phyloP scores from a whole-genome alignment of 805 yeast genomes.

The Metschnikowia borealis region DNA sequence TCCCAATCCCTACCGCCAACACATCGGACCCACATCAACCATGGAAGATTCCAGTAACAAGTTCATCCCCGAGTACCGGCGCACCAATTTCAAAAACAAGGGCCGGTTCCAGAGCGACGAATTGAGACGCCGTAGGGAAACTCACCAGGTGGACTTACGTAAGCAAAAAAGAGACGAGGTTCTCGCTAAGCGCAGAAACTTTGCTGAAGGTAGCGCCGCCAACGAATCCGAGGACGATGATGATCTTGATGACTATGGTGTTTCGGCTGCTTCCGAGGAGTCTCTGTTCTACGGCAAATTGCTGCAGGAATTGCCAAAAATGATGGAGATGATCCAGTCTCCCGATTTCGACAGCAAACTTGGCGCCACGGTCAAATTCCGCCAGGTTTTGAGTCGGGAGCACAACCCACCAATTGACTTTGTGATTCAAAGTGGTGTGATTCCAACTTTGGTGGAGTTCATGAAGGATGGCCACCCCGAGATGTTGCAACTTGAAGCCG shows the following conservation, averaged over 20 bases:
- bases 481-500: conserved; percentile 92
- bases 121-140: conserved; percentile 95
- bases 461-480: conserved; percentile 73
- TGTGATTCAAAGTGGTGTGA: conserved; percentile 90
- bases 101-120: conserved; percentile 93
- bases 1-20: conserved; percentile 2
- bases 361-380: conserved; percentile 85
- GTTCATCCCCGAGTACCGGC: conserved; percentile 95
- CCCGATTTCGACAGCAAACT: conserved; percentile 75
- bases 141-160: conserved; percentile 92
- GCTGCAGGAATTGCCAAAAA: conserved; percentile 68
- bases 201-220: conserved; percentile 34
- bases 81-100: conserved; percentile 92
- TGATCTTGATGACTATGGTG: conserved; percentile 28
- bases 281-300: conserved; percentile 37
- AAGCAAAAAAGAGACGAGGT: conserved; percentile 96
- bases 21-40: conserved; percentile 1
- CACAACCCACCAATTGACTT: conserved; percentile 94
- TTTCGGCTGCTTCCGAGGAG: conserved; percentile 46
- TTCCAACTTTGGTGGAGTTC: conserved; percentile 83
- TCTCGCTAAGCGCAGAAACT: conserved; percentile 88
- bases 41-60: conserved; percentile 81
- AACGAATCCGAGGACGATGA: conserved; percentile 44
- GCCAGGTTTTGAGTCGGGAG: conserved; percentile 91
- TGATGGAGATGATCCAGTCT: conserved; percentile 78